Conservation (phyloP, 73 alveolate genomes). For the Tetrahymena malaccensis region DNA sequence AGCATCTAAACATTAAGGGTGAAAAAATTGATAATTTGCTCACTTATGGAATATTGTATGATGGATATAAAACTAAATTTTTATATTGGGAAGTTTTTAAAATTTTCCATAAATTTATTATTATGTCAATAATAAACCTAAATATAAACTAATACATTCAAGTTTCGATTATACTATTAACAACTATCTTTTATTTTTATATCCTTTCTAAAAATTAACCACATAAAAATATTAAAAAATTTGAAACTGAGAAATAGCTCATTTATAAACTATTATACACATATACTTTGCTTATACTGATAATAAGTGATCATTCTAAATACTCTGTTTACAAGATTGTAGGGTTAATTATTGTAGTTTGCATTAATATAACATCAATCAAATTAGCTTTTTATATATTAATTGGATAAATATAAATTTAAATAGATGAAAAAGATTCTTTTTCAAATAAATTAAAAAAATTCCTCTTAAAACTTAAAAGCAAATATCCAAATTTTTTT, state of each 20-base stretch:
- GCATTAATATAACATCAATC: background rate
- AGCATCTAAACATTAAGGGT: background rate
- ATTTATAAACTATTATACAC: background rate
- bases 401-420: background rate
- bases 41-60: background rate
- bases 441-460: background rate
- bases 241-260: background rate
- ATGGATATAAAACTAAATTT: background rate
- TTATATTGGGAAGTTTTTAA: background rate
- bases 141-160: background rate
- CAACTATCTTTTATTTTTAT: background rate
- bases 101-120: background rate
- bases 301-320: background rate
- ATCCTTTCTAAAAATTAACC: background rate
- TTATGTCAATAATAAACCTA: background rate
- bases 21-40: background rate
- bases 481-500: background rate
- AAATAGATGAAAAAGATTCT: background rate
- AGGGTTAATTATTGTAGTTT: background rate
- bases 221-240: background rate
- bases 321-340: background rate
- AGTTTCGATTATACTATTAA: background rate
- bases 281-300: background rate
- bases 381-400: background rate
- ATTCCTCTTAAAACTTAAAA: background rate